Evolutionary conservation across 768 basidiomycete genomes (phyloP), one percentile per base, ranked within the genome.

Genomic region (Mycena venus): DNA sequence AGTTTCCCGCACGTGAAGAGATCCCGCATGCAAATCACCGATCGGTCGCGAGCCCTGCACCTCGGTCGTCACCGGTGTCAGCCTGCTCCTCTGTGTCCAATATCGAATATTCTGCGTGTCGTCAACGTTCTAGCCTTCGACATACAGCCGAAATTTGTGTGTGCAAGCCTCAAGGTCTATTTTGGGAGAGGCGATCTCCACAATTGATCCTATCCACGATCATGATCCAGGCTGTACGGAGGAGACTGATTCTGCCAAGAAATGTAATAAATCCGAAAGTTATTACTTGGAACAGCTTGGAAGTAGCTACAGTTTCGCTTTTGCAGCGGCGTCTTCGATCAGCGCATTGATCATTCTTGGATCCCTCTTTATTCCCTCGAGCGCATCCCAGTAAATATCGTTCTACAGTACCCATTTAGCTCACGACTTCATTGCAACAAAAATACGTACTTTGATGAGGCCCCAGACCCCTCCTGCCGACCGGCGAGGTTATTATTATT

Each of bases 381-480:
- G 79, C 21, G 88, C 86, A 64, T 91, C 89, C 53, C 84, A 85
- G 79, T 93, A 93, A 10, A 94, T 74, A 74, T 90, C 88, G 25
- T 79, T 79, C 91, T 92, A 58, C n/a, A 38, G n/a, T 27, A 60
- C 14, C 19, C 51, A 25, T n/a, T 61, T 60, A 76, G n/a, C 42
- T 60, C 21, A 59, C 23, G 62, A 44, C 40, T 67, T 32, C 21
- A n/a, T 14, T 31, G 21, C 25, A 40, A 12, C 25, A 15, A 21
- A 36, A 60, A 56, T 55, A 44, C 73, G 47, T 77, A 92, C 93
- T 88, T 93, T 94, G 79, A 94, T 93, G 63, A 92, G 62, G 11
- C 94, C 94, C 91, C 92, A 95, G 21, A 90, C 93, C 15, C 93
- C 93, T 6, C 81, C 81, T 76, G 29, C 34, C 29, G 19, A 58